Percentiles rank a stretch among this genome's conserved stretches.
Conservation (phyloP, 257 asterid species). For the Salvia splendens region DNA sequence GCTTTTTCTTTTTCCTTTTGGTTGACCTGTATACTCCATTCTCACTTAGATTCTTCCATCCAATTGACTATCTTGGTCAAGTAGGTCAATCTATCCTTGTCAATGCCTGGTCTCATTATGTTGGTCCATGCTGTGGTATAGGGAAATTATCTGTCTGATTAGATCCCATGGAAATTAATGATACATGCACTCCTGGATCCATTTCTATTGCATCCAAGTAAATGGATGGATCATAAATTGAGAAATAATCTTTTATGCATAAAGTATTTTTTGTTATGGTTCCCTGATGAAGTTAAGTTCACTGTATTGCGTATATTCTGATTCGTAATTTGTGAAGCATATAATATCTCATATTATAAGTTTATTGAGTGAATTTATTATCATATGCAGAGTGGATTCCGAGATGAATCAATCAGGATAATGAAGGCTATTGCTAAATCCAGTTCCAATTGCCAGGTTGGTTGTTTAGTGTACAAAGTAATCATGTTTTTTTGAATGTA, state of each 20-base stretch:
- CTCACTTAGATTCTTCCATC: constrained; percentile 19
- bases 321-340: constrained; percentile 7
- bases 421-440: constrained; percentile 61
- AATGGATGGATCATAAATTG: not conserved
- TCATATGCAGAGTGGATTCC: constrained; percentile 46
- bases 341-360: constrained; percentile 2
- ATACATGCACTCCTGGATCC: not conserved
- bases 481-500: constrained; percentile 11
- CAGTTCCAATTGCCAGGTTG: constrained; percentile 76
- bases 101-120: constrained; percentile 19
- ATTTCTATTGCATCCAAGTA: not conserved
- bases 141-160: constrained; percentile 9
- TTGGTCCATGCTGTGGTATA: constrained; percentile 11
- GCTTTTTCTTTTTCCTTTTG: constrained; percentile 7
- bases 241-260: not conserved
- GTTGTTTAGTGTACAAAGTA: constrained; percentile 19
- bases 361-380: constrained; percentile 17
- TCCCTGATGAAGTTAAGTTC: constrained; percentile 1
- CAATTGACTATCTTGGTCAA: constrained; percentile 12
- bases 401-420: constrained; percentile 68
- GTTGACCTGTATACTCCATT: constrained; percentile 15
- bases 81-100: not conserved
- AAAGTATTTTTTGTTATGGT: not conserved
- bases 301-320: constrained; percentile 2
- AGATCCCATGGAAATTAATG: constrained; percentile 15